Conservation (phyloP, 169 alveolate genomes). For the Plasmodium vivax region DNA sequence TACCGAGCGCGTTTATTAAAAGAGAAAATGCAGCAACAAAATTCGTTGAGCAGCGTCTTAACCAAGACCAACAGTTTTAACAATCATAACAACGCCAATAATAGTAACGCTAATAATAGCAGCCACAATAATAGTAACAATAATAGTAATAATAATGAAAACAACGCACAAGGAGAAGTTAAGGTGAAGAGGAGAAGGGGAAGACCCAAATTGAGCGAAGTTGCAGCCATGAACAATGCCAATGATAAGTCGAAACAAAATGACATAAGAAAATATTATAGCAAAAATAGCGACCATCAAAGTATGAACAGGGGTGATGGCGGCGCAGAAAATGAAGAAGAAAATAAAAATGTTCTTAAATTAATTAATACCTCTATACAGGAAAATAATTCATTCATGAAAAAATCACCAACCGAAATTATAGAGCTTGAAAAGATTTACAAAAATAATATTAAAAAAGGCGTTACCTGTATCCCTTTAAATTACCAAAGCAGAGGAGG, state of each 20-base stretch:
- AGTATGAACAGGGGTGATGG: slow-evolving; percentile 38
- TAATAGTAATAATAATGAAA: slow-evolving; percentile 31
- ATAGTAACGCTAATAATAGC: background rate
- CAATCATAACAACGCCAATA: background rate
- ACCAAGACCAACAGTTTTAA: slow-evolving; percentile 54
- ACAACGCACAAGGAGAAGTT: slow-evolving; percentile 44
- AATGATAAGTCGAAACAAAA: slow-evolving; percentile 52
- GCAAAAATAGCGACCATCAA: slow-evolving; percentile 48
- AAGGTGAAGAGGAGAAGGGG: slow-evolving; percentile 73
- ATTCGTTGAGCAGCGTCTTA: slow-evolving; percentile 34
- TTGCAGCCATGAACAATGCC: slow-evolving; percentile 17
- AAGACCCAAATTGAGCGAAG: slow-evolving; percentile 67
- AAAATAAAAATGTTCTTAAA: slow-evolving; percentile 49
- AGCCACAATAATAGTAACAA: background rate
- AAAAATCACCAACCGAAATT: slow-evolving; percentile 70
- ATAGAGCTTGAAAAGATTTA: slow-evolving; percentile 59
- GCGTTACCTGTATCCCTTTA: slow-evolving; percentile 76
- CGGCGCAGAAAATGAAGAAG: slow-evolving; percentile 31
- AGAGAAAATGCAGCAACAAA: slow-evolving; percentile 72
- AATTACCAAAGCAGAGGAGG: slow-evolving; percentile 75
- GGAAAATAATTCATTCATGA: slow-evolving; percentile 59
- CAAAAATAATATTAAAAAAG: slow-evolving; percentile 71
- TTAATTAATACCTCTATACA: slow-evolving; percentile 47
- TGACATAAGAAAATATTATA: slow-evolving; percentile 66
- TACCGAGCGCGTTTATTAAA: slow-evolving; percentile 56